Evolutionary conservation across 1,284 basidiomycete species (phyloP).

Genomic region (Peniophora sp.): DNA sequence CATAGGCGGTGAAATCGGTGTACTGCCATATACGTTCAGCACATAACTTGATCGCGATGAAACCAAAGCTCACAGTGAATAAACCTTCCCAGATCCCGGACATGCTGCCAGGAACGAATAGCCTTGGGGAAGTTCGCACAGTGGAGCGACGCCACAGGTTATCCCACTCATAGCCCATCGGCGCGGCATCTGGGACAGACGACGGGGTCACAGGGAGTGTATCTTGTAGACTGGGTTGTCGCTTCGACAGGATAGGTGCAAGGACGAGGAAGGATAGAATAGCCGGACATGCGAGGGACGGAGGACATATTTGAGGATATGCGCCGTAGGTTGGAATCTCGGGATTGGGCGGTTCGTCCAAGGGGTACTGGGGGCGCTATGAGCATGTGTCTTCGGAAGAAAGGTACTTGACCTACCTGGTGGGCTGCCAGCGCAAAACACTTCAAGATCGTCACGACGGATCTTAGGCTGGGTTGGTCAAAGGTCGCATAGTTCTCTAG

Average conservation of each 20-base stretch:
- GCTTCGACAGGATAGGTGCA: slow-evolving; percentile 24
- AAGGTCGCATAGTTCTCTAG: slow-evolving; percentile 39
- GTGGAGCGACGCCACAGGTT: slow-evolving; percentile 40
- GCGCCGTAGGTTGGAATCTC: slow-evolving; percentile 21
- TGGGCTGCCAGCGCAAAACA: slow-evolving; percentile 60
- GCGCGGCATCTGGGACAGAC: slow-evolving; percentile 12
- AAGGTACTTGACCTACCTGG: slow-evolving; percentile 32
- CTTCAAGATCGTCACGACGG: slow-evolving; percentile 45
- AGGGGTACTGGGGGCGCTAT: slow-evolving; percentile 39
- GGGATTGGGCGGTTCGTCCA: slow-evolving; percentile 44
- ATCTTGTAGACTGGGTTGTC: slow-evolving; percentile 25
- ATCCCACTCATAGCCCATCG: slow-evolving; percentile 22
- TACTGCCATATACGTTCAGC: slow-evolving; percentile 36
- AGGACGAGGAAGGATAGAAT: slow-evolving; percentile 61
- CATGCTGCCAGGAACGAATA: slow-evolving; percentile 53
- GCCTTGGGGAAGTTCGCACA: slow-evolving; percentile 28
- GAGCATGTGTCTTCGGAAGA: slow-evolving; percentile 2
- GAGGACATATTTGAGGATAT: slow-evolving; percentile 44
- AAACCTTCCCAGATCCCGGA: slow-evolving; percentile 73
- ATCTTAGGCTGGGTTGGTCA: slow-evolving; percentile 31
- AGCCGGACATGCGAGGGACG: slow-evolving; percentile 58
- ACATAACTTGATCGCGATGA: slow-evolving; percentile 1
- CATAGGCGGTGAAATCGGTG: slow-evolving; percentile 64
- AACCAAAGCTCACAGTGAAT: slow-evolving; percentile 47
- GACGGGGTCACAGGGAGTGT: slow-evolving; percentile 28